Evolutionary conservation across 176 grass and related monocot species (phyloP).

Genomic region (Cenchrus americanus): DNA sequence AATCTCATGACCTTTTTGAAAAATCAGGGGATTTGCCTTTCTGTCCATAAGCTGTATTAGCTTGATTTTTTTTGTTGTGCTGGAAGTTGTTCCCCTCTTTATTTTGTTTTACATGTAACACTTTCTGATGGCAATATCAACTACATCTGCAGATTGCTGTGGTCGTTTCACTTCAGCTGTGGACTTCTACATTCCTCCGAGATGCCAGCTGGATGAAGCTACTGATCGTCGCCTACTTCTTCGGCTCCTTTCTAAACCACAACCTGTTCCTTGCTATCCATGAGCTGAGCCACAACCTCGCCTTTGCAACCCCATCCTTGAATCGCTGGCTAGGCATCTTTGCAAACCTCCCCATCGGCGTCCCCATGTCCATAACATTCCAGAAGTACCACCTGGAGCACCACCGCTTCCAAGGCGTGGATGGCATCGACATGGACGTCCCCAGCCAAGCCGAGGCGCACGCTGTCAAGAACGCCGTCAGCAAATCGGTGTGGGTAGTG

Average conservation of each 20-base stretch:
- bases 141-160: constrained; percentile 61
- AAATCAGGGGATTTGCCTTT: background rate
- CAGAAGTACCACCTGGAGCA: constrained; percentile 98
- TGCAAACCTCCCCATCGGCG: constrained; percentile 88
- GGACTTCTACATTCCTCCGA: constrained; percentile 61
- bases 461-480: constrained; percentile 50
- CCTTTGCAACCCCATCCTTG: constrained; percentile 73
- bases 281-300: constrained; percentile 96
- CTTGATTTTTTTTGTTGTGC: background rate
- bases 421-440: constrained; percentile 92
- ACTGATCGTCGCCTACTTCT: constrained; percentile 76
- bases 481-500: constrained; percentile 85
- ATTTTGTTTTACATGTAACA: background rate
- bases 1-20: background rate
- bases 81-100: background rate
- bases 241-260: constrained; percentile 96
- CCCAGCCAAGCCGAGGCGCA: constrained; percentile 64
- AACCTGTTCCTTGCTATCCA: constrained; percentile 98
- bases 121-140: constrained; percentile 30
- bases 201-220: constrained; percentile 83
- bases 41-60: background rate
- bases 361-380: constrained; percentile 96
- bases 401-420: constrained; percentile 92
- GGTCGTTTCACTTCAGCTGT: constrained; percentile 80
- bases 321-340: constrained; percentile 96